A percentile compares a stretch with the other conserved stretches of the same genome.
phyloP scores from a whole-genome alignment of 176 grass and related monocot genomes.

The Oryza glumipatula region DNA sequence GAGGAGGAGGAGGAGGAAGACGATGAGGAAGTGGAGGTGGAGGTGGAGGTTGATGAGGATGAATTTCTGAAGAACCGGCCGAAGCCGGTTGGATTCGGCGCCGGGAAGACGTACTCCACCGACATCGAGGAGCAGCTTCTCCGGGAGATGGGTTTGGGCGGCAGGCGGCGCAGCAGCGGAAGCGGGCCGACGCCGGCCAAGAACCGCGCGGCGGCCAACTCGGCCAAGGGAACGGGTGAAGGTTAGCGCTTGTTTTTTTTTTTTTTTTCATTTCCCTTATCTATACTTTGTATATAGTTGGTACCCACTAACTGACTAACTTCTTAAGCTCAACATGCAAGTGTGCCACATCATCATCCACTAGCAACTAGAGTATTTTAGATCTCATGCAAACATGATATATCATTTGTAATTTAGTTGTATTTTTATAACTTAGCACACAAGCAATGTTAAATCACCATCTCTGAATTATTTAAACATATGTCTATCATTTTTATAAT shows the following conservation, averaged over 20 bases:
- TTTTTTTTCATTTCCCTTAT: not conserved
- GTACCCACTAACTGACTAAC: too few species aligned
- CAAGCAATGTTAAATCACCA: too few species aligned
- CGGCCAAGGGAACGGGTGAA: slow-evolving; percentile 17
- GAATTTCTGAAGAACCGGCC: slow-evolving; percentile 45
- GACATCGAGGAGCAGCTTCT: slow-evolving; percentile 61
- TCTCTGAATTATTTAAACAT: too few species aligned
- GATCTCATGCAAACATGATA: too few species aligned
- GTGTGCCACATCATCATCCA: too few species aligned
- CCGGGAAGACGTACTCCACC: slow-evolving; percentile 59
- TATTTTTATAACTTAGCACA: too few species aligned
- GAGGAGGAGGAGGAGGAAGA: slow-evolving; percentile 1
- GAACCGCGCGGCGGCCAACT: not conserved
- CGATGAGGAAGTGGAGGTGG: slow-evolving; percentile 19
- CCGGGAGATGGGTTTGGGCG: slow-evolving; percentile 59
- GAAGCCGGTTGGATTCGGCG: slow-evolving; percentile 61
- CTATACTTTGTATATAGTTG: not conserved
- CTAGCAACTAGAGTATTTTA: too few species aligned
- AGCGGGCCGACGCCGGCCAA: slow-evolving; percentile 25
- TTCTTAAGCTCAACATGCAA: too few species aligned
- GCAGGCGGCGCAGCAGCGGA: slow-evolving; percentile 15
- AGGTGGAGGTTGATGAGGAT: slow-evolving; percentile 49
- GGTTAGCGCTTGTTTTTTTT: slow-evolving; percentile 19
- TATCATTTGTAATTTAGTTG: too few species aligned
- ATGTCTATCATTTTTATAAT: too few species aligned